phyloP scores from a whole-genome alignment of 306 rosid species.

The Cucurbita pepo region DNA sequence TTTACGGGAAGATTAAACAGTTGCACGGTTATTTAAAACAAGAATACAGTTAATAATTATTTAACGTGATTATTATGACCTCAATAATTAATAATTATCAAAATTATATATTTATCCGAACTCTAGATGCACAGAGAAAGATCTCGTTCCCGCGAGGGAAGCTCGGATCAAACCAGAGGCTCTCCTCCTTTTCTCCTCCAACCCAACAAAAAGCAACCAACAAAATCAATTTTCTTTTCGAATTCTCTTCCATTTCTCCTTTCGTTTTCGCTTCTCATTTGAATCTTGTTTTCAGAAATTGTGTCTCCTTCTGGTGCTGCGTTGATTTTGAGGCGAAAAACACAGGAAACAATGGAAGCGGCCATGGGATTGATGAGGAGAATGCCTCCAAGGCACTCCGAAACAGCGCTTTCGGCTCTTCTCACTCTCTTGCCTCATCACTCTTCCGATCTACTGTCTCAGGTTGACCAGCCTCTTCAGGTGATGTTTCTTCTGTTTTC shows the following conservation, averaged over 20 bases:
- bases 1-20: too few relatives aligned
- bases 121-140: neutral
- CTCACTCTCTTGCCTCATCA: conserved; percentile 75
- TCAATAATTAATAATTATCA: too few relatives aligned
- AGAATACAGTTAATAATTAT: too few relatives aligned
- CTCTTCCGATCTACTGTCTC: conserved; percentile 93
- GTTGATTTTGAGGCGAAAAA: neutral
- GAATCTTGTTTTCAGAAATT: neutral
- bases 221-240: neutral
- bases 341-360: conserved; percentile 46
- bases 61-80: too few relatives aligned
- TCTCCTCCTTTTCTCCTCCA: neutral
- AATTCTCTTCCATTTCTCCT: neutral
- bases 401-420: conserved; percentile 84
- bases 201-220: neutral
- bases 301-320: neutral
- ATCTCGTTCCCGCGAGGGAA: conserved; percentile 39
- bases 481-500: conserved; percentile 11
- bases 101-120: neutral
- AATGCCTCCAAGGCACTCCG: conserved; percentile 82
- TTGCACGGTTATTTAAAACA: neutral
- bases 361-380: conserved; percentile 95
- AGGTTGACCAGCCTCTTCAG: conserved; percentile 99
- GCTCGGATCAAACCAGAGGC: conserved; percentile 28
- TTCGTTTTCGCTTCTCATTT: neutral